Evolutionary conservation across 768 basidiomycete genomes (phyloP).

Genomic region (Panus rudis): DNA sequence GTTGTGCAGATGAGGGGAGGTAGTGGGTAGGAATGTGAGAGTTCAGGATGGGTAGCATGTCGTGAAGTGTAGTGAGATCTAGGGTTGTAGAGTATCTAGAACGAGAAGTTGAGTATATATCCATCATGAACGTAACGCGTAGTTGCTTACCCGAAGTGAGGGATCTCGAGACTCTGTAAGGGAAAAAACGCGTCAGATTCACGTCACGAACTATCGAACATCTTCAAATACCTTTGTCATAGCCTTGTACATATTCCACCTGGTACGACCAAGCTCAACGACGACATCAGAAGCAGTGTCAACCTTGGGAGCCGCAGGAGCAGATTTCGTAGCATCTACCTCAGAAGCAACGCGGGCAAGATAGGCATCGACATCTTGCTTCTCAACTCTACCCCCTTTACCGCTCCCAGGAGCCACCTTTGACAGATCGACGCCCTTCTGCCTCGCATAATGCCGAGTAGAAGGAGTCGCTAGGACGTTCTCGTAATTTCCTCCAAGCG

Average conservation of each 20-base stretch:
- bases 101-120: background rate
- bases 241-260: conserved; percentile 84
- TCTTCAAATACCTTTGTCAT: conserved; percentile 63
- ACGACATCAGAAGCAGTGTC: conserved; percentile 38
- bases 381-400: conserved; percentile 68
- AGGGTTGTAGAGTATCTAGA: conserved; percentile 65
- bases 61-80: conserved; percentile 65
- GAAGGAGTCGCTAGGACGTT: conserved; percentile 67
- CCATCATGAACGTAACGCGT: background rate
- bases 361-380: conserved; percentile 62
- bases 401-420: conserved; percentile 61
- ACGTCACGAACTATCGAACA: background rate
- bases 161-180: conserved; percentile 71
- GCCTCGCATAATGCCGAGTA: conserved; percentile 69
- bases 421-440: conserved; percentile 54
- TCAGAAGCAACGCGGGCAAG: conserved; percentile 31
- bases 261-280: conserved; percentile 68
- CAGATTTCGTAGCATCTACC: conserved; percentile 11
- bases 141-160: conserved; percentile 64
- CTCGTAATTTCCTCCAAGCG: conserved; percentile 9
- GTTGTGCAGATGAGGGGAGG: conserved; percentile 34
- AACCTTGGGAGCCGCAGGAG: conserved; percentile 1
- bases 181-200: background rate
- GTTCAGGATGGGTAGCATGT: conserved; percentile 57
- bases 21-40: conserved; percentile 59